phyloP scores from a whole-genome alignment of 1,284 basidiomycete genomes.

The Papiliotrema nemorosa region DNA sequence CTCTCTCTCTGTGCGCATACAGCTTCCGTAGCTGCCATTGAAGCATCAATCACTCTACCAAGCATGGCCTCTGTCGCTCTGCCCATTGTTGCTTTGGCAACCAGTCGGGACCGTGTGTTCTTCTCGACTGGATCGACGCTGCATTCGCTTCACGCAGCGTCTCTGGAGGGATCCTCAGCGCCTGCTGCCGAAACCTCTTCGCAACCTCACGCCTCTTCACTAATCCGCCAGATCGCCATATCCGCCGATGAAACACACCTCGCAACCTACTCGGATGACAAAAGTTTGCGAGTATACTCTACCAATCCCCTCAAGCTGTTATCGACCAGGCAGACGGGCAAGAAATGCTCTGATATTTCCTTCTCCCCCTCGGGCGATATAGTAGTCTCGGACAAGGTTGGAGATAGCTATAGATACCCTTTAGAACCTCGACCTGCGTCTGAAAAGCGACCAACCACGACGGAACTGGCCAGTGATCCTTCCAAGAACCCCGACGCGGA shows the following conservation, averaged over 20 bases:
- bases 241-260: conserved; percentile 55
- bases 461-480: conserved; percentile 66
- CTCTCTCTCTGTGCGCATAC: no score
- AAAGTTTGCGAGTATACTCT: conserved; percentile 70
- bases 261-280: conserved; percentile 71
- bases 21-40: no score
- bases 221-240: conserved; percentile 62
- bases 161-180: conserved; percentile 3
- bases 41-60: neutral
- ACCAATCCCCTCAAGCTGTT: conserved; percentile 2
- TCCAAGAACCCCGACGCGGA: conserved; percentile 59
- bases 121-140: conserved; percentile 1
- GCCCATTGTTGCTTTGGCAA: neutral
- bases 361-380: conserved; percentile 25
- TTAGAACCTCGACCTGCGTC: conserved; percentile 58
- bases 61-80: neutral
- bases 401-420: conserved; percentile 44
- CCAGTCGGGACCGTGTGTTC: neutral
- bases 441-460: conserved; percentile 28
- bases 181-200: neutral
- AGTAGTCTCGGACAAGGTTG: conserved; percentile 44
- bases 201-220: conserved; percentile 18
- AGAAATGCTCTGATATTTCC: conserved; percentile 23
- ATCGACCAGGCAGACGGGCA: conserved; percentile 12
- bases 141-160: neutral